Evolutionary conservation across 345 rosid species (phyloP).

Genomic region (Citrus inodora): DNA sequence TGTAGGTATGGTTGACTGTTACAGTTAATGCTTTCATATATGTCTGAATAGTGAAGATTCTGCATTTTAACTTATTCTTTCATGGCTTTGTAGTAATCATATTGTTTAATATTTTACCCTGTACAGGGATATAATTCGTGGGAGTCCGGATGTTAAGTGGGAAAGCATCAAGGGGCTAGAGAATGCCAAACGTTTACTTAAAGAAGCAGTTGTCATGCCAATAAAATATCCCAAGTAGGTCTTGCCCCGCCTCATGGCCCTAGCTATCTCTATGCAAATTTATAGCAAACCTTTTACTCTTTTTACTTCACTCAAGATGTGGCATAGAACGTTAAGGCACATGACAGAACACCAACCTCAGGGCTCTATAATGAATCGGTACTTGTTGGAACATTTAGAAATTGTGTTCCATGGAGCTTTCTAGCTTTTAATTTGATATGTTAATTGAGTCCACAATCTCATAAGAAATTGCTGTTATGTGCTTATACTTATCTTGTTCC

Average conservation of each 20-base stretch:
- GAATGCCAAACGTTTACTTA: slow-evolving; percentile 81
- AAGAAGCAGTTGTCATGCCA: slow-evolving; percentile 99
- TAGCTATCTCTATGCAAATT: not conserved
- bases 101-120: not conserved
- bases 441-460: not conserved
- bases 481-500: not conserved
- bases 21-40: not conserved
- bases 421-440: not conserved
- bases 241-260: not conserved
- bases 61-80: not conserved
- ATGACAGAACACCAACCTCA: not conserved
- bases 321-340: not conserved
- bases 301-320: not conserved
- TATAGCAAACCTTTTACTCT: not conserved
- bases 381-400: not conserved
- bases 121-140: slow-evolving; percentile 87
- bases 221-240: slow-evolving; percentile 95
- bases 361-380: not conserved
- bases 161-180: slow-evolving; percentile 90
- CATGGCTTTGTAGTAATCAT: not conserved
- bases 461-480: not conserved
- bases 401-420: not conserved
- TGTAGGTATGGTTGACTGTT: slow-evolving; percentile 48
- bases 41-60: not conserved
- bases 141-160: slow-evolving; percentile 93